phyloP scores from a whole-genome alignment of 2,329 filamentous ascomycete species.

The Colletotrichum melonis region DNA sequence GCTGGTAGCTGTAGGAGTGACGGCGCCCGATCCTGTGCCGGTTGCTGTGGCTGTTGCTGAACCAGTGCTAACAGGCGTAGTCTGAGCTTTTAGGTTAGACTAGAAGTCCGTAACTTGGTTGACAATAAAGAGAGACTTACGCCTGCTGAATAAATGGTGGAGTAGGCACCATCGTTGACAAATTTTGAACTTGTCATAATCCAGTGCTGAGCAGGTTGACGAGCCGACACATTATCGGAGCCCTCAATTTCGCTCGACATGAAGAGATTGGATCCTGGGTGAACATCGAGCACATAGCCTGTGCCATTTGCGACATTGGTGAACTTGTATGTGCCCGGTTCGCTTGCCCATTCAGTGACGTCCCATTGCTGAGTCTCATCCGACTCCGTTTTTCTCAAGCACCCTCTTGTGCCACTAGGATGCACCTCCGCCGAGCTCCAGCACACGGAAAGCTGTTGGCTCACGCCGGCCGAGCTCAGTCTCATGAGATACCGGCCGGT shows the following conservation, averaged over 20 bases:
- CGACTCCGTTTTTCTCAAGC: constrained; percentile 41
- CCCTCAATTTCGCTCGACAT: constrained; percentile 43
- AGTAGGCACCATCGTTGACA: constrained; percentile 47
- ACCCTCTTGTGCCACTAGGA: constrained; percentile 43
- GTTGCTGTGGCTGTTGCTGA: constrained; percentile 20
- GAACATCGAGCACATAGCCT: constrained; percentile 46
- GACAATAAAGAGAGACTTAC: constrained; percentile 33
- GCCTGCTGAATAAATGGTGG: constrained; percentile 44
- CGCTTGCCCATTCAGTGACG: constrained; percentile 41
- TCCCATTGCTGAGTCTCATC: constrained; percentile 48
- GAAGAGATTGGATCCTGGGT: constrained; percentile 44
- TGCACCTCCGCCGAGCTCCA: constrained; percentile 39
- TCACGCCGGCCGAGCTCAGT: constrained; percentile 40
- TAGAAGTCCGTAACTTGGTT: too few relatives aligned
- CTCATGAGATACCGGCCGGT: constrained; percentile 47
- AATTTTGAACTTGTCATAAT: constrained; percentile 44
- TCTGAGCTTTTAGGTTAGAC: background rate
- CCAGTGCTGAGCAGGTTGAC: constrained; percentile 48
- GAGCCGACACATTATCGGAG: constrained; percentile 28
- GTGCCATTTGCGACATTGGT: constrained; percentile 47
- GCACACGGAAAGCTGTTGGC: constrained; percentile 46
- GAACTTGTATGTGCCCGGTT: constrained; percentile 39
- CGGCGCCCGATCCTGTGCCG: background rate
- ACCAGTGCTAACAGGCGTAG: background rate
- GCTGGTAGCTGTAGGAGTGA: background rate